Evolutionary conservation across 2,329 filamentous ascomycete species (phyloP).

Genomic region (Lachnellula suecica): DNA sequence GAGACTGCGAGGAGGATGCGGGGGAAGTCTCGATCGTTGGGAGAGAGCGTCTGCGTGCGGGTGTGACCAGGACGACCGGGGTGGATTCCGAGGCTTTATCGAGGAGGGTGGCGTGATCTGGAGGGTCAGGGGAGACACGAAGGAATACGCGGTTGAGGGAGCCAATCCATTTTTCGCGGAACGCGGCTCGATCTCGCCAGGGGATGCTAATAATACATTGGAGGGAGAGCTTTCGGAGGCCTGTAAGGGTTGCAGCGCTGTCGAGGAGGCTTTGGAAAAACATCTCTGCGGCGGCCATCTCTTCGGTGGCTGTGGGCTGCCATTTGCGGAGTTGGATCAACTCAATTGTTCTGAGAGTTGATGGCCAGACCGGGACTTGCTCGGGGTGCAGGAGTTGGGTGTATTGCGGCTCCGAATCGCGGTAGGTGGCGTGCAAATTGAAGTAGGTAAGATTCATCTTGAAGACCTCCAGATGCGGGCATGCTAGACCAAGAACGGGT

Average conservation of each 20-base stretch:
- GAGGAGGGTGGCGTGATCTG: constrained; percentile 36
- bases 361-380: constrained; percentile 77
- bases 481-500: constrained; percentile 61
- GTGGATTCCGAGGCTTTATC: neutral
- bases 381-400: constrained; percentile 61
- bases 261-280: constrained; percentile 80
- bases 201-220: constrained; percentile 74
- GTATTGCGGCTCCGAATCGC: constrained; percentile 75
- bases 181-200: constrained; percentile 79
- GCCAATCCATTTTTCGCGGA: constrained; percentile 76
- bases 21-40: neutral
- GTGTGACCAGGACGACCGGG: neutral
- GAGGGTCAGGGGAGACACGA: constrained; percentile 43
- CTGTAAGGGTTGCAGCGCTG: constrained; percentile 62
- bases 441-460: constrained; percentile 79
- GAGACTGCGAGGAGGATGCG: too few relatives aligned
- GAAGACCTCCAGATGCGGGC: constrained; percentile 69
- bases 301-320: too few relatives aligned
- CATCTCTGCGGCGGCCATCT: constrained; percentile 65
- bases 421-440: constrained; percentile 64
- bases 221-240: constrained; percentile 69
- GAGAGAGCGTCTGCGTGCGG: neutral
- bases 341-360: constrained; percentile 67
- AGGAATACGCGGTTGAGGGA: constrained; percentile 68
- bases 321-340: constrained; percentile 77